Evolutionary conservation across 2,329 filamentous ascomycete genomes (phyloP).

Genomic region (Chrysoporthe puriensis): DNA sequence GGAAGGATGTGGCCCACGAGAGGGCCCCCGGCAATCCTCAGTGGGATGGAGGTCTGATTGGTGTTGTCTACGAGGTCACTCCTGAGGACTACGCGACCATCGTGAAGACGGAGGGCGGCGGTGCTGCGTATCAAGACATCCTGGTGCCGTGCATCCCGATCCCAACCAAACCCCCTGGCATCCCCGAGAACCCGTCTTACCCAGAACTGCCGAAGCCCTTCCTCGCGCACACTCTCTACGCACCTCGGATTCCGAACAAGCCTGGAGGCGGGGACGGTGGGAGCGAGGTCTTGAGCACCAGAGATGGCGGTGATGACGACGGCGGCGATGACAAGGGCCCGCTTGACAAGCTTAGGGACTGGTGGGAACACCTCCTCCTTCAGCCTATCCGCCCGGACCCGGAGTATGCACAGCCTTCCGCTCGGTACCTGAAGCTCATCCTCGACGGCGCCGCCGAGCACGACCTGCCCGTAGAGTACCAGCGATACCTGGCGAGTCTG

Average conservation of each 20-base stretch:
- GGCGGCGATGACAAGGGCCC: slow-evolving; percentile 26
- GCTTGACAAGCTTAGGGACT: slow-evolving; percentile 39
- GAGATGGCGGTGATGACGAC: slow-evolving; percentile 8
- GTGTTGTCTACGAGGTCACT: slow-evolving; percentile 95
- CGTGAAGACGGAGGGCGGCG: slow-evolving; percentile 88
- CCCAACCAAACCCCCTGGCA: slow-evolving; percentile 53
- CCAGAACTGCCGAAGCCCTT: slow-evolving; percentile 64
- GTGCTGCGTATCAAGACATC: slow-evolving; percentile 82
- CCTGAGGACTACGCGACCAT: slow-evolving; percentile 80
- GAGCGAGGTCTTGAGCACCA: slow-evolving; percentile 16
- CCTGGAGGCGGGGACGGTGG: slow-evolving; percentile 33
- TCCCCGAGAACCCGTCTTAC: slow-evolving; percentile 66
- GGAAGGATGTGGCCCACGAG: no score
- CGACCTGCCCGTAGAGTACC: slow-evolving; percentile 77
- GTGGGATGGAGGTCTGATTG: slow-evolving; percentile 84
- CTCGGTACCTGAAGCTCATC: slow-evolving; percentile 82
- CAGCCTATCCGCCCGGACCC: slow-evolving; percentile 62
- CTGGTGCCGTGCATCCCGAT: slow-evolving; percentile 77
- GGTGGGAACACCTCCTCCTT: slow-evolving; percentile 51
- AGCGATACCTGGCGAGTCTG: slow-evolving; percentile 70
- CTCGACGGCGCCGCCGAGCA: slow-evolving; percentile 79
- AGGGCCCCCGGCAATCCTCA: slow-evolving; percentile 50
- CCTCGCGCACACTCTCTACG: slow-evolving; percentile 83
- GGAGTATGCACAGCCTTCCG: slow-evolving; percentile 79
- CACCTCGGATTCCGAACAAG: slow-evolving; percentile 55